Conservation (phyloP, 2,329 filamentous ascomycete species). For the Fusarium decemcellulare region DNA sequence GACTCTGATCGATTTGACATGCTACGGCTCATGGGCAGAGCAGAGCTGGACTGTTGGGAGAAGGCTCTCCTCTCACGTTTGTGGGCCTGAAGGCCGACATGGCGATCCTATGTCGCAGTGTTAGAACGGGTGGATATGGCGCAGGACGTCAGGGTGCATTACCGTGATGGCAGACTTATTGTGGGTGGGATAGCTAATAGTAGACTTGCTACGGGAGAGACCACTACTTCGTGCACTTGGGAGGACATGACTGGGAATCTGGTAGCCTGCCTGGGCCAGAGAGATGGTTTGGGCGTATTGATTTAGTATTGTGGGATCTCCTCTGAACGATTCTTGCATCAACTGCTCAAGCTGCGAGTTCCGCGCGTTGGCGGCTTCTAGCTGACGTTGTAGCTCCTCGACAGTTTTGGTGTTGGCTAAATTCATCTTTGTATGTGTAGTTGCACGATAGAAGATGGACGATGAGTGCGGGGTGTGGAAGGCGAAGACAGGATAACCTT, state of each 20-base stretch:
- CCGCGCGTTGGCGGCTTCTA: constrained; percentile 38
- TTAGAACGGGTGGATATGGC: constrained; percentile 28
- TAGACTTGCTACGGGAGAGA: constrained; percentile 48
- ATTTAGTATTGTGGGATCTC: constrained; percentile 37
- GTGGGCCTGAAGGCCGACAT: constrained; percentile 28
- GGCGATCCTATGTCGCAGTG: constrained; percentile 31
- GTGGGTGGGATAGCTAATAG: constrained; percentile 46
- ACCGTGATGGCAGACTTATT: constrained; percentile 40
- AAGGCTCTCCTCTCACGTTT: constrained; percentile 43
- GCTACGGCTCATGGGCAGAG: constrained; percentile 61
- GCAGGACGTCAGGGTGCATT: constrained; percentile 25
- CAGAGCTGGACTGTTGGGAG: constrained; percentile 49
- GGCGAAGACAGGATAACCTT: constrained; percentile 29
- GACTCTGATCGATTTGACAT: constrained; percentile 58
- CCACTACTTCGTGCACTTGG: constrained; percentile 40
- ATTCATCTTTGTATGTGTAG: constrained; percentile 42
- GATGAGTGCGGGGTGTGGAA: constrained; percentile 17
- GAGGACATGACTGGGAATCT: constrained; percentile 36
- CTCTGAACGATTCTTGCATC: constrained; percentile 37
- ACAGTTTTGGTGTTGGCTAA: constrained; percentile 39
- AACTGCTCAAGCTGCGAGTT: constrained; percentile 43
- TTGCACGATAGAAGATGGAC: constrained; percentile 12
- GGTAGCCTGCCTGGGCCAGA: constrained; percentile 31
- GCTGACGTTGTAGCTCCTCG: constrained; percentile 47
- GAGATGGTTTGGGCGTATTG: constrained; percentile 34